Conservation (phyloP, 2,329 filamentous ascomycete species). For the Aspergillus aculeatus region DNA sequence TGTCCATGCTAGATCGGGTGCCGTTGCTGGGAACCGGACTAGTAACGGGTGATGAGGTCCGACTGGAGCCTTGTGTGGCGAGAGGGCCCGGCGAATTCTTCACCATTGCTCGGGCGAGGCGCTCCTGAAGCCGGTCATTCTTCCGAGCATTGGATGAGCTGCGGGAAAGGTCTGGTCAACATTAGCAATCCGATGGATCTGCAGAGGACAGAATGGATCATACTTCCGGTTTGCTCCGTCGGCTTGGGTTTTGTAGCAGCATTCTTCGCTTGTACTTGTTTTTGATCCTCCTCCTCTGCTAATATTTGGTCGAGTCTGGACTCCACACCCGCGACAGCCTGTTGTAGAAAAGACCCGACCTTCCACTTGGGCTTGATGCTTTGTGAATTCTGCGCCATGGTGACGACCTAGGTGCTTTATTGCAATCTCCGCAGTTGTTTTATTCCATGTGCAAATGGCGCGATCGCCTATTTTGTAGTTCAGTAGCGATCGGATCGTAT, state of each 20-base stretch:
- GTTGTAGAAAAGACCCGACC: slow-evolving; percentile 68
- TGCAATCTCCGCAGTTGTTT: background rate
- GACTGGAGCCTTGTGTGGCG: slow-evolving; percentile 49
- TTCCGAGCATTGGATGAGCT: slow-evolving; percentile 64
- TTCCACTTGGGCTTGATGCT: slow-evolving; percentile 67
- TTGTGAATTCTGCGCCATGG: slow-evolving; percentile 37
- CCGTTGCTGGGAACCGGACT: slow-evolving; percentile 51
- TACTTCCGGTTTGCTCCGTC: slow-evolving; percentile 41
- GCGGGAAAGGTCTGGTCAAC: slow-evolving; percentile 53
- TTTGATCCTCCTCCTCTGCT: slow-evolving; percentile 63
- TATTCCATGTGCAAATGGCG: background rate
- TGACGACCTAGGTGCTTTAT: background rate
- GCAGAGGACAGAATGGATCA: slow-evolving; percentile 9
- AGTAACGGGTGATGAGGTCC: slow-evolving; percentile 52
- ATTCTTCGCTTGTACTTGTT: slow-evolving; percentile 23
- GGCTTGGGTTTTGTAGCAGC: slow-evolving; percentile 33
- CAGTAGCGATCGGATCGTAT: background rate
- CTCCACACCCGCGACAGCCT: slow-evolving; percentile 91
- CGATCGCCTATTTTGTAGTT: background rate
- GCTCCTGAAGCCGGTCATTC: slow-evolving; percentile 84
- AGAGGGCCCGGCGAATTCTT: slow-evolving; percentile 55
- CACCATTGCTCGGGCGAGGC: slow-evolving; percentile 82
- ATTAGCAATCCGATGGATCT: slow-evolving; percentile 23
- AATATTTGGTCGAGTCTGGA: slow-evolving; percentile 89
- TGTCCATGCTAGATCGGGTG: slow-evolving; percentile 39